Evolutionary conservation across 2,329 filamentous ascomycete species (phyloP).

Genomic region (Diaporthe eres): DNA sequence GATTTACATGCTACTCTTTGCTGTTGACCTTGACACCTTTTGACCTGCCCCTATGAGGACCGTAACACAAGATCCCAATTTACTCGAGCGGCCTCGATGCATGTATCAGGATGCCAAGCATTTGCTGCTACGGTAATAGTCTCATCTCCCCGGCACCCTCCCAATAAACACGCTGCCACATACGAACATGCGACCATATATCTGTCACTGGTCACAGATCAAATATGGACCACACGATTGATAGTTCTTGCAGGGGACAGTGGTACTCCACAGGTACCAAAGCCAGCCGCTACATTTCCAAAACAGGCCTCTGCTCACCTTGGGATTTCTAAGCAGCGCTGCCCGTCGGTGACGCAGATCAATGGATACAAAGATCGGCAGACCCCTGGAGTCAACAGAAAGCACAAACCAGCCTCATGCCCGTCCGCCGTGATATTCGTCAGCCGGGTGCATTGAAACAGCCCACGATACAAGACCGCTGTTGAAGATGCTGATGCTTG

Average conservation of each 20-base stretch:
- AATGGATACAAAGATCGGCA: slow-evolving; percentile 5
- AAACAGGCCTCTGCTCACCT: slow-evolving; percentile 10
- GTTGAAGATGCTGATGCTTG: background rate
- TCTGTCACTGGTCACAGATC: slow-evolving; percentile 22
- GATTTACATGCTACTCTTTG: background rate
- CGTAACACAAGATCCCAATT: background rate
- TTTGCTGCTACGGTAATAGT: slow-evolving; percentile 13
- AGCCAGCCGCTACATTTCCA: background rate
- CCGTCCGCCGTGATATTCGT: slow-evolving; percentile 4
- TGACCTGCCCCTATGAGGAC: background rate
- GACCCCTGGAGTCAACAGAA: background rate
- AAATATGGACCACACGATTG: background rate
- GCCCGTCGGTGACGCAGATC: background rate
- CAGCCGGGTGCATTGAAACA: background rate
- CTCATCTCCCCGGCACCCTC: slow-evolving; percentile 8
- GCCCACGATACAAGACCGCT: background rate
- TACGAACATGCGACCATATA: background rate
- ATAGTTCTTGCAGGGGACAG: background rate
- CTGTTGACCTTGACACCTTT: background rate
- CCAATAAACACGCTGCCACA: slow-evolving; percentile 4
- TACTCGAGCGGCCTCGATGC: background rate
- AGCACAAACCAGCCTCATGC: background rate
- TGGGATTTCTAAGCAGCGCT: background rate
- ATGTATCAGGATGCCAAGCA: background rate
- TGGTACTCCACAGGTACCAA: background rate